These are phyloP conservation scores for Xanthoconium stramineum DNA, from an alignment of 768 basidiomycete genomes.

Conservation along the genomic window DNA sequence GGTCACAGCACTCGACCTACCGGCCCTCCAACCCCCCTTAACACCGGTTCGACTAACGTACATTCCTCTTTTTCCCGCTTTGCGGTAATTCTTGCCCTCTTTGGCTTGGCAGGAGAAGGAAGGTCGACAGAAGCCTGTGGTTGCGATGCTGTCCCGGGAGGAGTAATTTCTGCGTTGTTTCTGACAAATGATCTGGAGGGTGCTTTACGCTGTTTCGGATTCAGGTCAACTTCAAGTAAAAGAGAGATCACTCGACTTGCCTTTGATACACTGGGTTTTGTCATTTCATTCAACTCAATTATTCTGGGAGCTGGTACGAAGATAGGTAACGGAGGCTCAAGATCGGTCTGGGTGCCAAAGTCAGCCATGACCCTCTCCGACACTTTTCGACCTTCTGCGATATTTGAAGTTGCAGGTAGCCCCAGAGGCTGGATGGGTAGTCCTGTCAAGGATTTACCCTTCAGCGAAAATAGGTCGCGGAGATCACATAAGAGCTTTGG, in stretches of 20 bases:
- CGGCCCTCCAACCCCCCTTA: slow-evolving; percentile 1
- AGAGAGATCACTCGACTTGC: background rate
- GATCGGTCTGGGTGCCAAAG: slow-evolving; percentile 29
- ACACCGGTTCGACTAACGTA: slow-evolving; percentile 2
- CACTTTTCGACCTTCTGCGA: background rate
- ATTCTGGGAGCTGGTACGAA: slow-evolving; percentile 9
- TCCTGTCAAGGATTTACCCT: slow-evolving; percentile 4
- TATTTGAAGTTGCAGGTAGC: background rate
- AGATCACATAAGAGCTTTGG: slow-evolving; percentile 42
- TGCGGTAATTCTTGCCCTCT: slow-evolving; percentile 28
- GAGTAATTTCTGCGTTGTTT: slow-evolving; percentile 15
- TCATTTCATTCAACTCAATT: slow-evolving; percentile 20
- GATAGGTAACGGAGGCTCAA: slow-evolving; percentile 10
- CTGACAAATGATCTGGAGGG: slow-evolving; percentile 17
- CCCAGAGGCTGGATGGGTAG: background rate
- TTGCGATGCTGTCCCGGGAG: slow-evolving; percentile 10
- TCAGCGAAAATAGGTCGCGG: slow-evolving; percentile 20
- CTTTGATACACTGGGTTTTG: slow-evolving; percentile 21
- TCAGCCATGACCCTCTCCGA: slow-evolving; percentile 20
- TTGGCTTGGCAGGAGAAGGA: slow-evolving; percentile 26
- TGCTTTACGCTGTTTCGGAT: slow-evolving; percentile 28
- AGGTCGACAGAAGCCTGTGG: slow-evolving; percentile 16
- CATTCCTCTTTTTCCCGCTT: slow-evolving; percentile 28
- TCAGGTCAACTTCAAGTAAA: slow-evolving; percentile 1
- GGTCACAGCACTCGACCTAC: slow-evolving; percentile 15